Evolutionary conservation across 768 basidiomycete species (phyloP), one percentile per base, ranked within the genome.

Genomic region (Naematelia encephala): DNA sequence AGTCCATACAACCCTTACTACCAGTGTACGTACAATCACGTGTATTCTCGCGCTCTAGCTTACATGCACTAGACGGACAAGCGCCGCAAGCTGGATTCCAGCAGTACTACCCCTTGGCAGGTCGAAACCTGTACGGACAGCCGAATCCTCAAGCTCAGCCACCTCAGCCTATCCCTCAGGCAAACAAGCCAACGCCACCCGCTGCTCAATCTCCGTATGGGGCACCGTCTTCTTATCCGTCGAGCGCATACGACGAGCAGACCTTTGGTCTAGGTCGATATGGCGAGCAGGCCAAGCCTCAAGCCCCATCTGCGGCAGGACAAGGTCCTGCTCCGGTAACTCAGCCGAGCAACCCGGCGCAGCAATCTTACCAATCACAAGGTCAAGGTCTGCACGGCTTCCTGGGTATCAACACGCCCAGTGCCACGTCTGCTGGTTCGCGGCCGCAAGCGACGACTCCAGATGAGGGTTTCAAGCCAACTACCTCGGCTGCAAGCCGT

Each of bases 1-100:
- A 68, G 66, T 34, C 76, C 76, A 27, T 77, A 77, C 74, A 77
- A 77, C 71, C 76, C 76, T 27, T 77, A 77, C 71, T 75, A 73
- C 61, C 75, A 74, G 57, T 77, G 73, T 74, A 51, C 66, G 75
- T 63, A 43, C 11, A 43, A 19, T 43, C 11, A 43, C 39, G 11
- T n/a, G 12, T n/a, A 12, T n/a, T 43, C 39, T 43, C 39, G n/a
- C n/a, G n/a, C 39, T 11, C 39, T 43, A 43, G 21, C 19, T 26
- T 8, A 21, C 19, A 30, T 14, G 28, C 25, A n/a, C 0, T 47
- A 72, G 72, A 73, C 45, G 63, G 61, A 25, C 72, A 77, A 69
- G 71, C 67, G 16, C 76, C 74, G 34, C 61, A 63, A 27, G 69
- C 67, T 12, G 68, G 68, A n/a, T 75, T 69, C 70, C 74, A 74